These are phyloP conservation scores for Candida glucosophila DNA, from an alignment of 1,139 yeast genomes.

Conservation along the genomic window DNA sequence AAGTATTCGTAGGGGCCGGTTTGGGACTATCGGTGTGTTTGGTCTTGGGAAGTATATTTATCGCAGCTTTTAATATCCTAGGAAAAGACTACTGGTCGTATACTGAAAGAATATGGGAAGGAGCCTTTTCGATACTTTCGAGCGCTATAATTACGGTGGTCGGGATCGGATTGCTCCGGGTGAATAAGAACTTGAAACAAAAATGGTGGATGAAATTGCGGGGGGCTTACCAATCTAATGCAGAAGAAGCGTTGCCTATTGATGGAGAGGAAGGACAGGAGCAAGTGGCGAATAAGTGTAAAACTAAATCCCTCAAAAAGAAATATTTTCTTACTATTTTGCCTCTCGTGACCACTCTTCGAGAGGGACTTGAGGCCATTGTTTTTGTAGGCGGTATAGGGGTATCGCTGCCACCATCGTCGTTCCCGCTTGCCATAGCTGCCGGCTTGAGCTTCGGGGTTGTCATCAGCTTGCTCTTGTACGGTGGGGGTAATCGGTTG, in stretches of 20 bases:
- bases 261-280: too few species aligned
- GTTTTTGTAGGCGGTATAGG: conserved; percentile 43
- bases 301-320: too few species aligned
- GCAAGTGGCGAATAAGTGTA: too few species aligned
- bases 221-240: too few species aligned
- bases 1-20: conserved; percentile 74
- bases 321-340: conserved; percentile 15
- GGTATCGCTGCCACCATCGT: conserved; percentile 31
- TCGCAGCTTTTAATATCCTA: conserved; percentile 72
- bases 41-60: conserved; percentile 74
- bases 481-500: conserved; percentile 34
- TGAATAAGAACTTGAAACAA: conserved; percentile 83
- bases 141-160: conserved; percentile 73
- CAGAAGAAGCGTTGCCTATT: too few species aligned
- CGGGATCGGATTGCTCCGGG: conserved; percentile 89
- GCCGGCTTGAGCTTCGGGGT: conserved; percentile 20
- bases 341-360: conserved; percentile 36
- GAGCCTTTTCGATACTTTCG: conserved; percentile 76
- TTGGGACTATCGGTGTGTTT: conserved; percentile 69
- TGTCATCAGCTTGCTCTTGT: conserved; percentile 26
- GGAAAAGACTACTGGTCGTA: conserved; percentile 78
- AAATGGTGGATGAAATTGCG: conserved; percentile 88
- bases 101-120: conserved; percentile 93
- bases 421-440: conserved; percentile 21
- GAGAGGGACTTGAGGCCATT: conserved; percentile 43